Conservation (phyloP, 352 stramenopile species). For the Pythium inflatum region DNA sequence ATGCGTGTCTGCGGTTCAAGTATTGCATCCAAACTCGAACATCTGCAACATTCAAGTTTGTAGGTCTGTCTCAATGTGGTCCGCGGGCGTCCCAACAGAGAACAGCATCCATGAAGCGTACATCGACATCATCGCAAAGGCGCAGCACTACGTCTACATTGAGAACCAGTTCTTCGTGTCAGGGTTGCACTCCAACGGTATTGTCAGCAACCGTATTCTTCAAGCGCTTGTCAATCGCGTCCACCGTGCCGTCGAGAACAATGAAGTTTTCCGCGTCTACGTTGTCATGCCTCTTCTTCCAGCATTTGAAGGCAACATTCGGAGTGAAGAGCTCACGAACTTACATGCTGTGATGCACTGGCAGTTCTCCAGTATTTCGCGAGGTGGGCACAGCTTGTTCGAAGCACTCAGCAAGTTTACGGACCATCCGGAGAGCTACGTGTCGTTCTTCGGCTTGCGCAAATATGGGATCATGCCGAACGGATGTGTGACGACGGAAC, state of each 20-base stretch:
- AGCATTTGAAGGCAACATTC: conserved; percentile 84
- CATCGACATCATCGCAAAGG: conserved; percentile 78
- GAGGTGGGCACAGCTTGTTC: conserved; percentile 81
- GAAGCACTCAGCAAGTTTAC: conserved; percentile 66
- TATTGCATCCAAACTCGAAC: conserved; percentile 75
- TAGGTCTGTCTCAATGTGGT: conserved; percentile 88
- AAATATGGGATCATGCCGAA: conserved; percentile 86
- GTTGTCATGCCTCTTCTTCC: conserved; percentile 86
- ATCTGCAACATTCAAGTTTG: conserved; percentile 84
- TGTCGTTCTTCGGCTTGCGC: conserved; percentile 83
- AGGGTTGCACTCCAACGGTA: conserved; percentile 73
- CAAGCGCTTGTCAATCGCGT: conserved; percentile 87
- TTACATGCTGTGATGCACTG: conserved; percentile 89
- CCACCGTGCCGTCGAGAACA: conserved; percentile 65
- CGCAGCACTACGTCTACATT: conserved; percentile 91
- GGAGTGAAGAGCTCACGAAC: conserved; percentile 82
- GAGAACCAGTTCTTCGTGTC: conserved; percentile 95
- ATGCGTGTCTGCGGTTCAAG: conserved; percentile 57
- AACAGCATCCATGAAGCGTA: conserved; percentile 85
- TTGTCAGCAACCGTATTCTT: conserved; percentile 82
- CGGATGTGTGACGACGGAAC: conserved; percentile 77
- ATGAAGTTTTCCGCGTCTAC: conserved; percentile 82
- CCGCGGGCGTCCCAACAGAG: conserved; percentile 79
- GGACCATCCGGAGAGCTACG: conserved; percentile 69
- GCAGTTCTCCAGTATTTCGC: conserved; percentile 87